Evolutionary conservation across 2,329 filamentous ascomycete genomes (phyloP).

Genomic region (Didymella segeticola): DNA sequence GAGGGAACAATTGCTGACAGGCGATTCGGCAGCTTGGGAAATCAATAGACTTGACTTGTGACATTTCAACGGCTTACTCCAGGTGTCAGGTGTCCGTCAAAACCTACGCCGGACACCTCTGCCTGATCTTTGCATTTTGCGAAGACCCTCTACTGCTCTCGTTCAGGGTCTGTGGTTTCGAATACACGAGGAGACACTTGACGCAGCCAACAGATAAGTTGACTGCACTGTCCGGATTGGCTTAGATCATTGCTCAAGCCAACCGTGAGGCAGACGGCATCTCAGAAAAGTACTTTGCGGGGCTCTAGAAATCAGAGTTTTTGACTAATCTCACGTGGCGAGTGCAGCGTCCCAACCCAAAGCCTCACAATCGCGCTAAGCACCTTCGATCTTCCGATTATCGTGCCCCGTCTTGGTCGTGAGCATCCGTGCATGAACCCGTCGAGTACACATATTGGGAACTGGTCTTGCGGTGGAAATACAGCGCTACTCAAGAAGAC

Average conservation of each 20-base stretch:
- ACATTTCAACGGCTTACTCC: no score
- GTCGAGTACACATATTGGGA: not conserved
- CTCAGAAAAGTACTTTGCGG: not conserved
- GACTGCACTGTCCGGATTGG: not conserved
- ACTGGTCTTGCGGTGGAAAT: not conserved
- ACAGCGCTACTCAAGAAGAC: not conserved
- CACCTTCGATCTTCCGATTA: no score
- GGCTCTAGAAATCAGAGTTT: not conserved
- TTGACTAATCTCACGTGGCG: not conserved
- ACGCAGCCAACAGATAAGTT: not conserved
- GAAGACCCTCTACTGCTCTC: no score
- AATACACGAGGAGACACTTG: not conserved
- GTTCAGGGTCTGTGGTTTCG: no score
- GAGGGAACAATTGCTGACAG: no score
- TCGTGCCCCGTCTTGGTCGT: not conserved
- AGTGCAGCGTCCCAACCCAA: not conserved
- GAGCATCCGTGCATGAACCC: not conserved
- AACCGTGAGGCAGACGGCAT: not conserved
- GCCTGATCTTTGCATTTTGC: no score
- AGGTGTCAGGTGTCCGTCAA: no score
- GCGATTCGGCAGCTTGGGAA: no score
- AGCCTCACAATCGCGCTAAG: not conserved
- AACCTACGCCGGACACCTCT: no score
- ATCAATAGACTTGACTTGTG: no score
- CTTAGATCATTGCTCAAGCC: not conserved